Evolutionary conservation across 805 yeast genomes (phyloP).

Genomic region (Spathaspora girioi): DNA sequence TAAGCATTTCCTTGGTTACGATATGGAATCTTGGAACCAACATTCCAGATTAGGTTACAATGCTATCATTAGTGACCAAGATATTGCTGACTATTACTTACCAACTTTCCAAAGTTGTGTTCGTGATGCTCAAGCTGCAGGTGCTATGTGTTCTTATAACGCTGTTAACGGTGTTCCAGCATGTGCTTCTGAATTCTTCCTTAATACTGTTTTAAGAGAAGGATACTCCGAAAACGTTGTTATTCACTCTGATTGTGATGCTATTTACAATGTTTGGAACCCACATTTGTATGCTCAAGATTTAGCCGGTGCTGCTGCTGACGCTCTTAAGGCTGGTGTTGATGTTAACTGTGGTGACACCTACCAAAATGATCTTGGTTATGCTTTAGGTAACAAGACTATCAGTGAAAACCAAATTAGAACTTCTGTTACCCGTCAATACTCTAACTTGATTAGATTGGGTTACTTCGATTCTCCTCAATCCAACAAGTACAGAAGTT

Average conservation of each 20-base stretch:
- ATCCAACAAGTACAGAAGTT: slow-evolving; percentile 3
- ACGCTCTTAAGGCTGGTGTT: slow-evolving; percentile 6
- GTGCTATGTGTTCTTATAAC: slow-evolving; percentile 7
- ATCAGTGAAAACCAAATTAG: slow-evolving; percentile 1
- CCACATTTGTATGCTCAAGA: slow-evolving; percentile 4
- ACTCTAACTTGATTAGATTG: slow-evolving; percentile 4
- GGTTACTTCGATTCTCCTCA: slow-evolving; percentile 3
- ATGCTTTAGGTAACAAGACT: slow-evolving; percentile 5
- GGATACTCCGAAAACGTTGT: slow-evolving; percentile 1
- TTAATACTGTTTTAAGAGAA: slow-evolving; percentile 4
- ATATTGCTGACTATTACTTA: slow-evolving; percentile 7
- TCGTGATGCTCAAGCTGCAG: slow-evolving; percentile 7
- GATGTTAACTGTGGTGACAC: slow-evolving; percentile 8
- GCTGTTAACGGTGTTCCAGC: slow-evolving; percentile 7
- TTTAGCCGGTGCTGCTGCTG: slow-evolving; percentile 4
- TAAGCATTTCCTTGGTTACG: slow-evolving; percentile 9
- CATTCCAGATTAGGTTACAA: slow-evolving; percentile 6
- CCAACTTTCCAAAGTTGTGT: slow-evolving; percentile 7
- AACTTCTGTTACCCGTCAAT: slow-evolving; percentile 5
- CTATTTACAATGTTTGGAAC: slow-evolving; percentile 5
- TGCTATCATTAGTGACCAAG: slow-evolving; percentile 7
- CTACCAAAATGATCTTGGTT: slow-evolving; percentile 1
- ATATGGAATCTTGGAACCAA: slow-evolving; percentile 6
- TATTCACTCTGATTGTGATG: slow-evolving; percentile 6
- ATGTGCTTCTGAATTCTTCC: slow-evolving; percentile 5